Percentiles rank a stretch among this genome's conserved stretches.
Conservation (phyloP, 2,329 filamentous ascomycete species). For the Lachnellula hyalina region DNA sequence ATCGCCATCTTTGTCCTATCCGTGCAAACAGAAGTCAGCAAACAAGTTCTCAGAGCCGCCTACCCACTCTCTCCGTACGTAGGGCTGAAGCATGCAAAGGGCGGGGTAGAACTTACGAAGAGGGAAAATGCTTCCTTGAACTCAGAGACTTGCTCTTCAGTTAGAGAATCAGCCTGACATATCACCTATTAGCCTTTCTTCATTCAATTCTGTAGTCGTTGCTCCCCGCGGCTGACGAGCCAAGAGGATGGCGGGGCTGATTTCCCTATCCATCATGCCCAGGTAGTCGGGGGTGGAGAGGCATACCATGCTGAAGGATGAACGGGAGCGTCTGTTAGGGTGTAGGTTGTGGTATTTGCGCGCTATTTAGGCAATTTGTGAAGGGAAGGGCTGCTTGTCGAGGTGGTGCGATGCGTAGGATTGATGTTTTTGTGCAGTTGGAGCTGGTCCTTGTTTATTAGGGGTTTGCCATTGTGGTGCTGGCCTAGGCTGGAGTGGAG, state of each 20-base stretch:
- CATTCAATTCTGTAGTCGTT: conserved; percentile 3
- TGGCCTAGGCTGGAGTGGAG: not conserved
- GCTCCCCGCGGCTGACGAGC: conserved; percentile 10
- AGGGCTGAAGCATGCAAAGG: conserved; percentile 13
- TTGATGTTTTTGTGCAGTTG: not conserved
- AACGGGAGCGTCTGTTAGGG: conserved; percentile 3
- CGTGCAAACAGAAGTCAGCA: conserved; percentile 24
- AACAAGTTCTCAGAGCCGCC: conserved; percentile 15
- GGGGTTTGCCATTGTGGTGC: not conserved
- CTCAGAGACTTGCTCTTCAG: conserved; percentile 99
- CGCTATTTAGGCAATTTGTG: not conserved
- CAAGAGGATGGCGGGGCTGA: conserved; percentile 22
- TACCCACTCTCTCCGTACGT: not conserved
- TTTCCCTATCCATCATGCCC: conserved; percentile 2
- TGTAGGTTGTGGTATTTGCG: not conserved
- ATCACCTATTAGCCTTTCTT: conserved; percentile 22
- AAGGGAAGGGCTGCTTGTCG: not conserved
- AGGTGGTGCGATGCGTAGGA: not conserved
- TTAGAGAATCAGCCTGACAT: conserved; percentile 87
- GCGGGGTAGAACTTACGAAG: conserved; percentile 68
- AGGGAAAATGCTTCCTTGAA: conserved; percentile 99
- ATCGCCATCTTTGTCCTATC: conserved; percentile 84
- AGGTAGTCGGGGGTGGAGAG: not conserved
- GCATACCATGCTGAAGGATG: conserved; percentile 21
- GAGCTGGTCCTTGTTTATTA: not conserved